Evolutionary conservation across 306 rosid genomes (phyloP), one percentile per base, ranked within the genome.

Genomic region (Begonia loranthoides): DNA sequence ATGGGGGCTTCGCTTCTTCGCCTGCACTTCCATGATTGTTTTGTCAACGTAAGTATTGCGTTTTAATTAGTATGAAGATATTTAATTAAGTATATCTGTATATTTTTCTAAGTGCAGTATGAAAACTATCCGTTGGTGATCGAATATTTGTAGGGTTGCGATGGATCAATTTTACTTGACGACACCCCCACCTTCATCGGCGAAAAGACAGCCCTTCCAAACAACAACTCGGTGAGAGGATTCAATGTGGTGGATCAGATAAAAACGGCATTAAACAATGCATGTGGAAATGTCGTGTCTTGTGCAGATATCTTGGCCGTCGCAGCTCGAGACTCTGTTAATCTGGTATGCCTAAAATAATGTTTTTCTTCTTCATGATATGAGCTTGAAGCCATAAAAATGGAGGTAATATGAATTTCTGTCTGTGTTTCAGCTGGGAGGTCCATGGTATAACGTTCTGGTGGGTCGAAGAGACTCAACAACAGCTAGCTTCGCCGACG

Each of bases 171-270:
- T n/a, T 43, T 43, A n/a, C 15, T 43, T 10, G 47, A 43, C 15
- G 47, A 43, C 47, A 43, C 47, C 15, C 4, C n/a, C 47, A 43
- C 4, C 8, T 43, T 43, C 47, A 43, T 13, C 47, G 80, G 92
- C 2, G 92, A 82, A 67, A 78, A 82, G 69, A 78, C 65, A 0
- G 92, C 86, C 1, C 1, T 11, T 0, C 57, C 79, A 62, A 82
- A 82, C 50, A 0, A 21, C 8, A 66, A 66, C n/a, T 71, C 72
- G 2, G 13, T 61, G 3, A 66, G 69, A 46, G 77, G 73, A 3
- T 58, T 66, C 9, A 59, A 61, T 11, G 69, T 62, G 10, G 52
- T 72, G 0, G 70, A 72, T 40, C 14, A 72, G 9, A 71, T 71
- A 12, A 71, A 71, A 41, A 12, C 13, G 3, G 41, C 54, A 6